Conservation (phyloP, 805 yeast species). For the Teunomyces atbi region DNA sequence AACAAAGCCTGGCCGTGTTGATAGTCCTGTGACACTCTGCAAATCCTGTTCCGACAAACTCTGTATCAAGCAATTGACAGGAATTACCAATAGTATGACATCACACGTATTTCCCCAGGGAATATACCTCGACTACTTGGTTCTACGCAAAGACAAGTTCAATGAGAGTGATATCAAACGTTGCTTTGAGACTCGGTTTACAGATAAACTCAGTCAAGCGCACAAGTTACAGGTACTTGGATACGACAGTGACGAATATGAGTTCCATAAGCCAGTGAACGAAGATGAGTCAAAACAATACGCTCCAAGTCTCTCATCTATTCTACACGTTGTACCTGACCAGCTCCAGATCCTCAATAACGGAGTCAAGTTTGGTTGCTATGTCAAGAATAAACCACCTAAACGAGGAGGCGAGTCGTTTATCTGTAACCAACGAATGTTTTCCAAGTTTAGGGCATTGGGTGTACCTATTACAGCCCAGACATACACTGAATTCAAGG, state of each 20-base stretch:
- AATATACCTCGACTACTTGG: constrained; percentile 46
- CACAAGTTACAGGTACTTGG: constrained; percentile 20
- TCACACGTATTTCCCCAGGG: constrained; percentile 32
- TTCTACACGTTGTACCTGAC: constrained; percentile 24
- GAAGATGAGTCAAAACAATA: constrained; percentile 1
- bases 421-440: constrained; percentile 30
- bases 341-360: constrained; percentile 45
- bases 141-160: constrained; percentile 40
- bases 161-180: constrained; percentile 31
- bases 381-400: constrained; percentile 44
- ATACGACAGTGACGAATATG: constrained; percentile 20
- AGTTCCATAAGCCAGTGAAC: constrained; percentile 20
- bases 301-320: constrained; percentile 31
- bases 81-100: constrained; percentile 50
- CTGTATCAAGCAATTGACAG: constrained; percentile 57
- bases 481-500: constrained; percentile 15
- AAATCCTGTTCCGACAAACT: constrained; percentile 91
- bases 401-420: constrained; percentile 42
- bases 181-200: constrained; percentile 33
- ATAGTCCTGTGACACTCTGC: constrained; percentile 67
- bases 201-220: constrained; percentile 13
- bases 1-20: constrained; percentile 90
- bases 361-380: constrained; percentile 62
- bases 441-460: constrained; percentile 10
- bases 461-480: too few relatives aligned